Evolutionary conservation across 805 yeast genomes (phyloP).

Genomic region (Saccharomycodes ludwigii): DNA sequence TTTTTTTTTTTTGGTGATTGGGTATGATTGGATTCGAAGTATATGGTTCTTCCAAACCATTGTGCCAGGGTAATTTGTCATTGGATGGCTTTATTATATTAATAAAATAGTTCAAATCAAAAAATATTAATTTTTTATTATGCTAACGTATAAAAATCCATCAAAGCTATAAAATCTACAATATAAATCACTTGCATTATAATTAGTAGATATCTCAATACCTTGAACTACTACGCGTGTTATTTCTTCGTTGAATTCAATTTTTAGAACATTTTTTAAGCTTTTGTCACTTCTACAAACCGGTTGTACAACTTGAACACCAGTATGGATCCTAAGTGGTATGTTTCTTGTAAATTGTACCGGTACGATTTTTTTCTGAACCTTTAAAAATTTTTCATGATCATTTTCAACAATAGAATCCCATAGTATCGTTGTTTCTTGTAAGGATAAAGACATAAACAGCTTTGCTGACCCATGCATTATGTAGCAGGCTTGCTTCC

Average conservation of each 20-base stretch:
- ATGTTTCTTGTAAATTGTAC: constrained; percentile 6
- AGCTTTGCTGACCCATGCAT: constrained; percentile 67
- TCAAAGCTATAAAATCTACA: constrained; percentile 38
- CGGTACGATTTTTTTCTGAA: constrained; percentile 14
- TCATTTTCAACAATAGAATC: constrained; percentile 27
- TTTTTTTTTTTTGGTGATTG: no score
- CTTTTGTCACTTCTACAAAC: constrained; percentile 1
- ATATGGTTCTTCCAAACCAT: no score
- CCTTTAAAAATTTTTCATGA: constrained; percentile 11
- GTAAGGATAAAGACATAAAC: constrained; percentile 64
- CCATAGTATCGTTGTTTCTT: constrained; percentile 50
- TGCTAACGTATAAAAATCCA: constrained; percentile 44
- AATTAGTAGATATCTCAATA: constrained; percentile 31
- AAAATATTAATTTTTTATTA: constrained; percentile 3
- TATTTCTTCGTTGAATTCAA: neutral
- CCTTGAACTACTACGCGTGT: constrained; percentile 42
- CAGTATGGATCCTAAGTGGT: constrained; percentile 11
- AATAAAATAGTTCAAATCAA: no score
- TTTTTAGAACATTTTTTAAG: constrained; percentile 22
- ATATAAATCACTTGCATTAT: constrained; percentile 36
- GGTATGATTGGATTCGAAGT: no score
- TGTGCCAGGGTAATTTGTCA: no score
- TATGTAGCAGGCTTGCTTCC: constrained; percentile 73
- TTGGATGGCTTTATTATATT: no score
- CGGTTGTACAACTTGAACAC: constrained; percentile 11